Evolutionary conservation across 495 filamentous ascomycete species (phyloP).

Genomic region (Talaromyces ruber): DNA sequence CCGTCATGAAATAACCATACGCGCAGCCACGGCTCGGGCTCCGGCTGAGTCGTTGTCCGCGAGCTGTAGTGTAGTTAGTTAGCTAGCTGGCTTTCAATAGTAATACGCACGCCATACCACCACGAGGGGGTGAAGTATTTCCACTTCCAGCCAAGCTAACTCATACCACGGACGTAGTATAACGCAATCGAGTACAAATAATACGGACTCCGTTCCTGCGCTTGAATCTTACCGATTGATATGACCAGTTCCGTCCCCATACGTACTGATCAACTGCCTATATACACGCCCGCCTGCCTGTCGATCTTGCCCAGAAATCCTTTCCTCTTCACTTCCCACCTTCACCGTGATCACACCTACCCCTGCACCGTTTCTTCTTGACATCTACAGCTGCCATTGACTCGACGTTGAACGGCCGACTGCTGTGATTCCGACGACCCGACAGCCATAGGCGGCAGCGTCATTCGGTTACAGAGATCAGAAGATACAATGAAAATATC

Average conservation of each 20-base stretch:
- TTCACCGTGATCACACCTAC: background rate
- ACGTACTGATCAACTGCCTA: background rate
- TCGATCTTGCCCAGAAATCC: background rate
- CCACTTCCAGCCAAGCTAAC: no score
- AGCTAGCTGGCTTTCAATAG: background rate
- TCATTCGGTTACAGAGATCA: background rate
- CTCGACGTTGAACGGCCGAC: background rate
- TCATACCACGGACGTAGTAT: no score
- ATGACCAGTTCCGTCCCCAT: background rate
- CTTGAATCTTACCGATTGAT: background rate
- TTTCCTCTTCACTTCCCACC: background rate
- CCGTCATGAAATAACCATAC: background rate
- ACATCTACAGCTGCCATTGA: background rate
- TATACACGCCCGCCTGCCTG: background rate
- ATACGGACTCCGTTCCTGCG: background rate
- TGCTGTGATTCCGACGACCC: background rate
- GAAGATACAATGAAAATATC: slow-evolving; percentile 33
- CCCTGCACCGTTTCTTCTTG: background rate
- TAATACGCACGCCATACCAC: background rate
- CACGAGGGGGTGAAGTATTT: background rate
- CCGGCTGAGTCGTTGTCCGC: background rate
- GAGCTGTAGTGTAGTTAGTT: no score
- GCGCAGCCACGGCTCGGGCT: background rate
- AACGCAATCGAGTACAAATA: background rate
- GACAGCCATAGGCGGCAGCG: background rate